Evolutionary conservation across 2,329 filamentous ascomycete species (phyloP), one percentile per base, ranked within the genome.

Genomic region (Colletotrichum somersetense): DNA sequence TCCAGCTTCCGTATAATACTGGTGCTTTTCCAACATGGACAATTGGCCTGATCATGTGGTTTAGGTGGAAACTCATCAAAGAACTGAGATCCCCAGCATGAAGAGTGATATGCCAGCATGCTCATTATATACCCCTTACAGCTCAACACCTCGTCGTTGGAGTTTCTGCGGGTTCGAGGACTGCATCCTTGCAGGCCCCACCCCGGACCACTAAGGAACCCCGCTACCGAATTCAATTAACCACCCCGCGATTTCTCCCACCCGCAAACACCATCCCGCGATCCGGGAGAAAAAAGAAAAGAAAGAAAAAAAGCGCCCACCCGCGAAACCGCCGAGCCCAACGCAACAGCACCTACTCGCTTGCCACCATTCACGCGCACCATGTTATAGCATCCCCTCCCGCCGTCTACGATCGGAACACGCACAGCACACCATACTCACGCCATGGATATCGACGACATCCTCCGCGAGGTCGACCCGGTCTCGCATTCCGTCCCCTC

Each of bases 391-490:
- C 46, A 69, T 48, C 20, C 3, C 44, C 4, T n/a, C 23, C 65
- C 46, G 20, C 20, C 30, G 11, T 20, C 62, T 14, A 42, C 35
- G 56, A 58, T 42, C 56, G 35, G 2, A 58, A 44, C 65, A 23
- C n/a, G 3, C 16, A 44, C 8, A 30, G 3, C 30, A 59, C n/a
- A 53, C n/a, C 50, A 6, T n/a, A 26, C 7, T 30, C 16, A 50
- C 3, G 44, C 50, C 68, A 94, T 94, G 91, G 92, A 94, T 74
- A 95, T 95, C 77, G 91, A 93, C 81, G 93, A 95, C 79, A 94
- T 95, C 75, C 88, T 95, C 73, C 89, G 90, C 77, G 91, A 92
- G 78, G 91, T 95, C 76, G 91, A 94, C 81, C 89, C 88, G 62
- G 81, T 85, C 71, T 82, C 84, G 66, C 84, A 89, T 75, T 80